Evolutionary conservation across 2,329 filamentous ascomycete species (phyloP).

Genomic region (Paramyrothecium sp.): DNA sequence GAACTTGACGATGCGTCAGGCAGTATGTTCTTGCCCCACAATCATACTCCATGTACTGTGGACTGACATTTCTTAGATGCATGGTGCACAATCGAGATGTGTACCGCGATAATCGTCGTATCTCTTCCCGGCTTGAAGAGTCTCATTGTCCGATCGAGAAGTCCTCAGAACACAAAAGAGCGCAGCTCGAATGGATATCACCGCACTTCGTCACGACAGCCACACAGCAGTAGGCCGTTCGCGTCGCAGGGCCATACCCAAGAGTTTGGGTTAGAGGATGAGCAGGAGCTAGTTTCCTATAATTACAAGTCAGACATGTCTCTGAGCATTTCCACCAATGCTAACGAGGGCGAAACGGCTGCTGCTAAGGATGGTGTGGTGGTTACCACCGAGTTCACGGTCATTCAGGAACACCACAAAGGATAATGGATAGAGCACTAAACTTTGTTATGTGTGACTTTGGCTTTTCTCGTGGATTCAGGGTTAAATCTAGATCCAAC

Average conservation of each 20-base stretch:
- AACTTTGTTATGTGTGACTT: too few species aligned
- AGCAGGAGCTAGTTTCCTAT: background rate
- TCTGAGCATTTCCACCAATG: background rate
- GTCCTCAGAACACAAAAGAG: background rate
- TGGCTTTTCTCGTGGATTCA: too few species aligned
- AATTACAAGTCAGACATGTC: background rate
- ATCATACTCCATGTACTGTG: background rate
- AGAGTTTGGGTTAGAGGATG: background rate
- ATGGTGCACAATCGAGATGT: constrained; percentile 1
- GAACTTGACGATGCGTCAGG: background rate
- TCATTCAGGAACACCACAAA: background rate
- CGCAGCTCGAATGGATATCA: background rate
- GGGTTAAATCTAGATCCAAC: too few species aligned
- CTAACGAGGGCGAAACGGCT: background rate
- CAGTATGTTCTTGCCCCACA: background rate
- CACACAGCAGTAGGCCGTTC: background rate
- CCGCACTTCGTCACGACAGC: background rate
- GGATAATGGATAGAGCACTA: too few species aligned
- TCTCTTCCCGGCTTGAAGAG: background rate
- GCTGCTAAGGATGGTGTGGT: background rate
- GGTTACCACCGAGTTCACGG: background rate
- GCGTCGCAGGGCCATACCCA: background rate
- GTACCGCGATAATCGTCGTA: background rate
- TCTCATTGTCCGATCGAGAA: background rate
- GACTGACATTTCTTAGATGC: background rate